Evolutionary conservation across 73 alveolate genomes (phyloP).

Genomic region (Paramecium biaurelia): DNA sequence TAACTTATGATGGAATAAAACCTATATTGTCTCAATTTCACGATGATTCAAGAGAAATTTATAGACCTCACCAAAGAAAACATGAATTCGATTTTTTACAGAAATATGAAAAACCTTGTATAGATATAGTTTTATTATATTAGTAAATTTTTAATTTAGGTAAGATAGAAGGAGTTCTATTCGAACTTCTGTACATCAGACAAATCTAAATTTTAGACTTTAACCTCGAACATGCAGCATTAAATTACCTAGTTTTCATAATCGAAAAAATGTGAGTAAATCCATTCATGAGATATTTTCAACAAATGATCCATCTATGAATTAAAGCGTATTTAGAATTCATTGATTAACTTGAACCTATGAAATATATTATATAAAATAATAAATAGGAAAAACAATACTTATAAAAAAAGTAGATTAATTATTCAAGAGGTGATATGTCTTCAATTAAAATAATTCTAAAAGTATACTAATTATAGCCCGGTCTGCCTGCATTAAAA

Average conservation of each 20-base stretch:
- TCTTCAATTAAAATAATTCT: no score
- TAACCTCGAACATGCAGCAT: neutral
- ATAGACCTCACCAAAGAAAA: neutral
- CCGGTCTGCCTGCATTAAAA: no score
- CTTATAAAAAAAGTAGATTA: neutral
- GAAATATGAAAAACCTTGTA: constrained; percentile 16
- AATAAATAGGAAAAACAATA: neutral
- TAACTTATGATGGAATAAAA: neutral
- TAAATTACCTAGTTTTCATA: constrained; percentile 15
- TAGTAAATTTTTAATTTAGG: neutral
- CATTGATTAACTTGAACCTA: neutral
- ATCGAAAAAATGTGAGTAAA: constrained; percentile 42
- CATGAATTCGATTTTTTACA: constrained; percentile 27
- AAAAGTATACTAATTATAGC: no score
- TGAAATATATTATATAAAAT: neutral
- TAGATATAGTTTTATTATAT: neutral
- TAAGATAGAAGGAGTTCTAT: constrained; percentile 42
- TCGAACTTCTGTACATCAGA: neutral
- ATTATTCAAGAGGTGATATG: no score
- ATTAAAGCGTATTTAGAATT: neutral
- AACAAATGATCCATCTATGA: neutral
- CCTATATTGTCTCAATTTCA: neutral
- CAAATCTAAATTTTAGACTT: neutral
- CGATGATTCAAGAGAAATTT: neutral
- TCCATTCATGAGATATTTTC: constrained; percentile 15